phyloP scores from a whole-genome alignment of 176 grass and related monocot genomes.

The Avena atlantica region DNA sequence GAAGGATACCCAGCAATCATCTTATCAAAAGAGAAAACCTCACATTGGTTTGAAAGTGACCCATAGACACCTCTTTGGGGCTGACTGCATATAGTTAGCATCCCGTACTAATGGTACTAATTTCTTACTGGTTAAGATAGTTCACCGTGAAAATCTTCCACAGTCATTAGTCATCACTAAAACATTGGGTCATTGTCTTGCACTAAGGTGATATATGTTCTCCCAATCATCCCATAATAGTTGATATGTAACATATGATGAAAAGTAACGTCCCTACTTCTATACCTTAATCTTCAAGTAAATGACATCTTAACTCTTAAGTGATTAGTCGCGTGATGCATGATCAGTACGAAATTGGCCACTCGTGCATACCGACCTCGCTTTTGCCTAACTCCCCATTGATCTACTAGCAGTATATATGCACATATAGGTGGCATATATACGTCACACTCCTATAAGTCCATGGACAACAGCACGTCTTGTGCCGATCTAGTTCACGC shows the following conservation, averaged over 20 bases:
- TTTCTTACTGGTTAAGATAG: background rate
- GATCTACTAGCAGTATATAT: background rate
- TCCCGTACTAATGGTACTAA: background rate
- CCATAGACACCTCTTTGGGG: no score
- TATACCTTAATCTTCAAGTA: background rate
- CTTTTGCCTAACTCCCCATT: conserved; percentile 30
- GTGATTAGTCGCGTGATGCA: background rate
- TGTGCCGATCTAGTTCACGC: background rate
- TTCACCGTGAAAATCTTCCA: background rate
- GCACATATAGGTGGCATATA: background rate
- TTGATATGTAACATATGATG: background rate
- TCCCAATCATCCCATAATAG: background rate
- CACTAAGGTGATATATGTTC: background rate
- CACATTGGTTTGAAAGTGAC: no score
- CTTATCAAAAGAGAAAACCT: no score
- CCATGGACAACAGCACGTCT: background rate
- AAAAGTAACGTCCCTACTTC: background rate
- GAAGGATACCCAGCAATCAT: no score
- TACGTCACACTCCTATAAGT: background rate
- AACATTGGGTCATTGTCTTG: background rate
- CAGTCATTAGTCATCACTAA: background rate
- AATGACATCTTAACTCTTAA: background rate
- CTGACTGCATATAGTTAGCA: background rate
- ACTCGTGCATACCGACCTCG: background rate
- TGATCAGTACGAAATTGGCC: background rate